Conservation (phyloP, 2,329 filamentous ascomycete species). For the Colletotrichum viniferum region DNA sequence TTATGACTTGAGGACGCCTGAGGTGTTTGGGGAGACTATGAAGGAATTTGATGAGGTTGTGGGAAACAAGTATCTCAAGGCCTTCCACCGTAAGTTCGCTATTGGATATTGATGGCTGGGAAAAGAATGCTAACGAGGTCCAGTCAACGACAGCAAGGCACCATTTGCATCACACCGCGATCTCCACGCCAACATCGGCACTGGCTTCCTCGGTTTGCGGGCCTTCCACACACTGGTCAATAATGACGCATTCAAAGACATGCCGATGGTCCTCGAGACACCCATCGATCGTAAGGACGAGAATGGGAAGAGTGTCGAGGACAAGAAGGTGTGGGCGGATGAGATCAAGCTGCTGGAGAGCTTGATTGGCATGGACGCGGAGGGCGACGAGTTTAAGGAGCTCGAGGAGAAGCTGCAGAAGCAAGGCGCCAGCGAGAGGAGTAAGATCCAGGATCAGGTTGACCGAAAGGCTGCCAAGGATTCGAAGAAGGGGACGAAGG, state of each 20-base stretch:
- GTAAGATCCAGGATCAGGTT: slow-evolving; percentile 78
- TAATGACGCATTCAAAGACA: slow-evolving; percentile 71
- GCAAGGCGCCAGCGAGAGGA: slow-evolving; percentile 72
- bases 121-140: no score
- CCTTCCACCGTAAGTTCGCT: slow-evolving; percentile 72
- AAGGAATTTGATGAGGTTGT: slow-evolving; percentile 77
- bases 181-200: slow-evolving; percentile 94
- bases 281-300: slow-evolving; percentile 77
- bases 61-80: slow-evolving; percentile 79
- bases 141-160: slow-evolving; percentile 86
- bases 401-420: slow-evolving; percentile 70
- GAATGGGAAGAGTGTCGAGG: slow-evolving; percentile 72
- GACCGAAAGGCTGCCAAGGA: slow-evolving; percentile 73
- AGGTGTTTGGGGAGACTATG: slow-evolving; percentile 76
- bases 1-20: slow-evolving; percentile 82
- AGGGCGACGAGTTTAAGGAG: slow-evolving; percentile 72
- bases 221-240: slow-evolving; percentile 95
- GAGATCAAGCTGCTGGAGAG: slow-evolving; percentile 96
- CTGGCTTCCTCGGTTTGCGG: slow-evolving; percentile 87
- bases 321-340: slow-evolving; percentile 84
- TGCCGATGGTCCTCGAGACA: slow-evolving; percentile 97
- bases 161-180: slow-evolving; percentile 83
- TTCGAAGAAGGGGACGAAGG: slow-evolving; percentile 46
- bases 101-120: no score
- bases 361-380: slow-evolving; percentile 81